Evolutionary conservation across 768 basidiomycete species (phyloP).

Genomic region (Cyclocybe cylindracea): DNA sequence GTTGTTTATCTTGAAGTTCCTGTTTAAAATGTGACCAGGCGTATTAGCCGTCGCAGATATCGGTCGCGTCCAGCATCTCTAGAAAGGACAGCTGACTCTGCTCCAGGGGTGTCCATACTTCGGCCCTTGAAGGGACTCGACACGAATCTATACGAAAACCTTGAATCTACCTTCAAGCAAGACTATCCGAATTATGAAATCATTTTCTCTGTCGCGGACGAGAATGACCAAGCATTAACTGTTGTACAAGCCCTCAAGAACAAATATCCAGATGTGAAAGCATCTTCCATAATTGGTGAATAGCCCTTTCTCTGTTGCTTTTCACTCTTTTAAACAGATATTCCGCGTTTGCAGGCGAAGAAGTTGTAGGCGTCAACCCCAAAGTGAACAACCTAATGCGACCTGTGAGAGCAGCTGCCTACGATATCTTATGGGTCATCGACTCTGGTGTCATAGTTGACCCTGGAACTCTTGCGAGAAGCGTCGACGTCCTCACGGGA

Average conservation of each 20-base stretch:
- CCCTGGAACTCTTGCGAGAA: slow-evolving; percentile 77
- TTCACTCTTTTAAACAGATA: slow-evolving; percentile 1
- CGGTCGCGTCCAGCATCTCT: slow-evolving; percentile 65
- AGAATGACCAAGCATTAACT: slow-evolving; percentile 83
- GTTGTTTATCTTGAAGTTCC: not conserved
- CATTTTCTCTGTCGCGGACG: slow-evolving; percentile 87
- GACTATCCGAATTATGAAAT: slow-evolving; percentile 93
- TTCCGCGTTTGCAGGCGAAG: slow-evolving; percentile 56
- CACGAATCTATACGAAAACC: slow-evolving; percentile 92
- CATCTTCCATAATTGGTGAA: slow-evolving; percentile 75
- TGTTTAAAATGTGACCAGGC: not conserved
- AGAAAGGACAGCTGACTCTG: slow-evolving; percentile 26
- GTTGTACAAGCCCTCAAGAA: slow-evolving; percentile 77
- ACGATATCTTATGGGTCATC: slow-evolving; percentile 95
- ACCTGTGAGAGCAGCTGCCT: slow-evolving; percentile 74
- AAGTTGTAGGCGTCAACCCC: slow-evolving; percentile 88
- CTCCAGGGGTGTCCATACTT: slow-evolving; percentile 91
- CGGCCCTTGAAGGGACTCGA: slow-evolving; percentile 95
- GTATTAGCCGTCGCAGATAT: slow-evolving; percentile 71
- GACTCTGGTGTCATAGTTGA: slow-evolving; percentile 91
- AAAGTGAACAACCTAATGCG: slow-evolving; percentile 96
- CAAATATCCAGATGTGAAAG: slow-evolving; percentile 77
- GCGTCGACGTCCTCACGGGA: slow-evolving; percentile 72
- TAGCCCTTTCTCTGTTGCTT: not conserved
- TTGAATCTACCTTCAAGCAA: slow-evolving; percentile 90